Evolutionary conservation across 768 basidiomycete species (phyloP), one percentile per base, ranked within the genome.

Genomic region (Mycena alexandri): DNA sequence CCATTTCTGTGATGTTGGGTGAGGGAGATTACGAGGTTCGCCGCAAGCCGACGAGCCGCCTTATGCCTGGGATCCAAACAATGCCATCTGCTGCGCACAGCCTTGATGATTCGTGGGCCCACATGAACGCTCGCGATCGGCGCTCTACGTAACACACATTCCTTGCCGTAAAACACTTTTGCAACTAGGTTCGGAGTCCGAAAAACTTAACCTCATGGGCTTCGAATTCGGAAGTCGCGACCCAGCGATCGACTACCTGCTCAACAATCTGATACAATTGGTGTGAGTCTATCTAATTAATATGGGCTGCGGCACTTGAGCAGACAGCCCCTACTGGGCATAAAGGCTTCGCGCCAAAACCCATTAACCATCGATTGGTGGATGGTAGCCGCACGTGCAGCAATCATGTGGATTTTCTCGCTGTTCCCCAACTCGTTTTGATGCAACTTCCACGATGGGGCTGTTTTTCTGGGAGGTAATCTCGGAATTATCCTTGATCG

Each of bases 1-100:
- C 61, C 61, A 68, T 58, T 55, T 56, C 25, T 36, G 43, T 47
- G 33, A 41, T 47, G 41, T 55, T 61, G 38, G 53, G 38, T 63
- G 56, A 55, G 61, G 51, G n/a, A 17, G 34, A 42, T 61, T 61
- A 61, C 60, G 60, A 61, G 29, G 29, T 2, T 41, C 24, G 4
- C 22, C 24, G 58, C 58, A 33, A 21, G 46, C 19, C n/a, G n/a
- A n/a, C n/a, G n/a, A n/a, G n/a, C n/a, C n/a, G n/a, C n/a, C n/a
- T n/a, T n/a, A n/a, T n/a, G n/a, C n/a, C n/a, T n/a, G n/a, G n/a
- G n/a, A n/a, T n/a, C n/a, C 12, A 22, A 41, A 41, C 34, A 38
- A 14, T 3, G 16, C 17, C 14, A 16, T 19, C n/a, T 16, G 3
- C 44, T 19, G 17, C 17, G 29, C 29, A 52, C 44, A 46, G 51